Conservation (phyloP, 176 grass and related monocot genomes). For the Thinopyrum elongatum region DNA sequence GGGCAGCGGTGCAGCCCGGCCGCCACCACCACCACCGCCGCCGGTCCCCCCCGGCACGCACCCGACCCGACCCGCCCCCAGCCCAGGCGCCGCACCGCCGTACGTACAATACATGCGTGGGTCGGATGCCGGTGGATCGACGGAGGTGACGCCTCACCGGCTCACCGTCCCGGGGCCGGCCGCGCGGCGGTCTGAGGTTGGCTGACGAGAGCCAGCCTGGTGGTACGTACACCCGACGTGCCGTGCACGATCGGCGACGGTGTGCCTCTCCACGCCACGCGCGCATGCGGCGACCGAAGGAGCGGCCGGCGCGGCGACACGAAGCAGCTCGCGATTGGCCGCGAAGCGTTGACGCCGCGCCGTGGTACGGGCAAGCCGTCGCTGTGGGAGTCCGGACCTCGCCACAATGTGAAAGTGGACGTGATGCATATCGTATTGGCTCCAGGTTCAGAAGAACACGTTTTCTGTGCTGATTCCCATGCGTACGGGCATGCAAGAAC, state of each 20-base stretch:
- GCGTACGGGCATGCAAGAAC: background rate
- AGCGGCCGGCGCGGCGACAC: background rate
- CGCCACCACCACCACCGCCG: conserved; percentile 22
- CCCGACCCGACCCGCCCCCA: background rate
- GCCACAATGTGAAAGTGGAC: conserved; percentile 24
- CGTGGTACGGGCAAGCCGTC: background rate
- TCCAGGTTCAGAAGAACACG: background rate
- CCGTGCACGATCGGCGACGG: too few species aligned
- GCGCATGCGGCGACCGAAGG: background rate
- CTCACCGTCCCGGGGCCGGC: background rate
- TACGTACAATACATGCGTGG: background rate
- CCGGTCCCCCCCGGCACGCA: background rate
- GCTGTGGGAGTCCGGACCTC: background rate
- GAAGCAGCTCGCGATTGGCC: conserved; percentile 16
- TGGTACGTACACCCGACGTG: background rate
- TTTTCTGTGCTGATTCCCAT: background rate
- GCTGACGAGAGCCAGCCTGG: background rate
- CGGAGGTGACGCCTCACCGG: background rate
- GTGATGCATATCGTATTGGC: background rate
- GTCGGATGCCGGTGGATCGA: background rate
- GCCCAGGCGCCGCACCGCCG: background rate
- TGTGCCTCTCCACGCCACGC: background rate
- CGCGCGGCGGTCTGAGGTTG: background rate
- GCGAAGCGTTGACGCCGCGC: conserved; percentile 22
- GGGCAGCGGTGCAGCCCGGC: conserved; percentile 36